A percentile compares a stretch with the other conserved stretches of the same genome.
Evolutionary conservation across 169 alveolate species (phyloP).

Genomic region (Theileria sp.): DNA sequence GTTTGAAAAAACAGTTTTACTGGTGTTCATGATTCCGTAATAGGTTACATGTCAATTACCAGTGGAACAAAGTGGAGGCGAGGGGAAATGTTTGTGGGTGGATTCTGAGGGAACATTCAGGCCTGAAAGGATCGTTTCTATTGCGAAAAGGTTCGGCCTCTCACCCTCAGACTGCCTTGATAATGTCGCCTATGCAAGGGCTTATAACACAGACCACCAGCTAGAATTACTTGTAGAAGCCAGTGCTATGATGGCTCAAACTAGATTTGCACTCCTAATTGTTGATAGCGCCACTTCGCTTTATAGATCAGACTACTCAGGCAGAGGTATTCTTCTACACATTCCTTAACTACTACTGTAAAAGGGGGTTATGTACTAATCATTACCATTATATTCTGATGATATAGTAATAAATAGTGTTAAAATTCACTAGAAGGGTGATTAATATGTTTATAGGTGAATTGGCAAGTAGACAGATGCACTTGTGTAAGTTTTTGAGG

Average conservation of each 20-base stretch:
- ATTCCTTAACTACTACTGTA: background rate
- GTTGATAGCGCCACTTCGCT: slow-evolving; percentile 97
- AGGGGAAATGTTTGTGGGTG: slow-evolving; percentile 97
- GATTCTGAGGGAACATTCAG: slow-evolving; percentile 99
- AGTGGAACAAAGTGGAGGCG: slow-evolving; percentile 94
- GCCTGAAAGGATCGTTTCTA: slow-evolving; percentile 96
- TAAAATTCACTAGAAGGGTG: slow-evolving; percentile 69
- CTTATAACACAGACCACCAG: slow-evolving; percentile 95
- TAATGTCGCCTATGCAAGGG: slow-evolving; percentile 97
- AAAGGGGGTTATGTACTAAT: background rate
- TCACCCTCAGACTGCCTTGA: slow-evolving; percentile 94
- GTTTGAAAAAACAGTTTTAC: background rate
- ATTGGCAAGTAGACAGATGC: slow-evolving; percentile 96
- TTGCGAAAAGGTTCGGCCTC: slow-evolving; percentile 95
- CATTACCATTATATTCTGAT: slow-evolving; percentile 61
- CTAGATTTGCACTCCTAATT: slow-evolving; percentile 93
- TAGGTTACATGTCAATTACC: slow-evolving; percentile 93
- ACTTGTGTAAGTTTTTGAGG: slow-evolving; percentile 93
- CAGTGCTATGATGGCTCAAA: slow-evolving; percentile 95
- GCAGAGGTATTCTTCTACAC: slow-evolving; percentile 77
- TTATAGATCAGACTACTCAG: slow-evolving; percentile 97
- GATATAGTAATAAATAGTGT: slow-evolving; percentile 77
- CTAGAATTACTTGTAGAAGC: slow-evolving; percentile 92
- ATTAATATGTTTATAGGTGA: slow-evolving; percentile 83
- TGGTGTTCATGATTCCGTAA: background rate